These are phyloP conservation scores for Syzygium grande DNA, from an alignment of 345 rosid species.

Conservation along the genomic window DNA sequence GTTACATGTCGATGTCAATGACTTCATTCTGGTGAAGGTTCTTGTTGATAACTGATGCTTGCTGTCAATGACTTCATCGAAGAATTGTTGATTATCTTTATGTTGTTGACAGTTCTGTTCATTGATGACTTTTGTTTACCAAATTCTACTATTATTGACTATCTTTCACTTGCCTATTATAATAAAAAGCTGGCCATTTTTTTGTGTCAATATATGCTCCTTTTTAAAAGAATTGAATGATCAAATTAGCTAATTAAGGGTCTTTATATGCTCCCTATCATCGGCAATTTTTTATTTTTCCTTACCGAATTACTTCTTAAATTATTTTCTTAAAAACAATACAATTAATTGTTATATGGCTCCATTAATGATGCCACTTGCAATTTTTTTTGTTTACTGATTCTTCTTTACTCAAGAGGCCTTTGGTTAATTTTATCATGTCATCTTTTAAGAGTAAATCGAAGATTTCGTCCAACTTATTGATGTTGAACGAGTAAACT, in stretches of 20 bases:
- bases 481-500: neutral
- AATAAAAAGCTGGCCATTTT: neutral
- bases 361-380: neutral
- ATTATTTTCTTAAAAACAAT: neutral
- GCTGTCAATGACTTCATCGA: neutral
- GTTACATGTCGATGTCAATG: fast-evolving
- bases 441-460: neutral
- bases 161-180: neutral
- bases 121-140: neutral
- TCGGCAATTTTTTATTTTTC: neutral
- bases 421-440: neutral
- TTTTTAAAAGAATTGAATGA: fast-evolving
- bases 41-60: neutral
- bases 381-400: neutral
- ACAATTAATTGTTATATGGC: neutral
- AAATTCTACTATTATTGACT: neutral
- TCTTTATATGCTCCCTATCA: fast-evolving
- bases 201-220: neutral
- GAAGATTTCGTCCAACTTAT: neutral
- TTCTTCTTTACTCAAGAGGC: neutral
- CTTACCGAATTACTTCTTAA: neutral
- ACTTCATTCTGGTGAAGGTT: neutral
- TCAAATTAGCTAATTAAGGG: neutral
- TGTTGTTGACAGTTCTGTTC: neutral
- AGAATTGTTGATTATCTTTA: too few relatives aligned